Percentiles rank a stretch among this genome's conserved stretches.
Conservation (phyloP, 2,329 filamentous ascomycete genomes). For the Aspergillus latus region DNA sequence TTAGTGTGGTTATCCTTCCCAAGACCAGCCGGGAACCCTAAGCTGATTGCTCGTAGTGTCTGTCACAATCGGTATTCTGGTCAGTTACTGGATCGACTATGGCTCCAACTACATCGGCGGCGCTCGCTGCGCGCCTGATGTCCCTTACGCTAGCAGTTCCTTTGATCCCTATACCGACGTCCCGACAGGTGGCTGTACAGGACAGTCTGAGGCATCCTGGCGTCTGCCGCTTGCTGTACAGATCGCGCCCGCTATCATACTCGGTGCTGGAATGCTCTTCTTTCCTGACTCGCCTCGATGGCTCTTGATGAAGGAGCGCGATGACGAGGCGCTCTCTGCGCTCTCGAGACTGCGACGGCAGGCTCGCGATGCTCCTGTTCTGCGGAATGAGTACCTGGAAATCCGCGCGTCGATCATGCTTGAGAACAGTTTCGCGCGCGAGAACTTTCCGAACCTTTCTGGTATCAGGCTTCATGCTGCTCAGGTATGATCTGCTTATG, state of each 20-base stretch:
- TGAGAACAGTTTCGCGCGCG: constrained; percentile 34
- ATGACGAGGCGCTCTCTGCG: constrained; percentile 50
- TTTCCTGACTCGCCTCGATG: constrained; percentile 60
- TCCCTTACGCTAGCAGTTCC: constrained; percentile 47
- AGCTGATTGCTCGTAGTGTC: constrained; percentile 43
- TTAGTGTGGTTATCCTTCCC: constrained; percentile 16
- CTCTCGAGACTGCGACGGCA: constrained; percentile 48
- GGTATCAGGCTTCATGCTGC: constrained; percentile 33
- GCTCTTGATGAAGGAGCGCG: constrained; percentile 42
- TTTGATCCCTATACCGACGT: constrained; percentile 47
- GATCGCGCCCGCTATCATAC: constrained; percentile 41
- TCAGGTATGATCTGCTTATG: constrained; percentile 24
- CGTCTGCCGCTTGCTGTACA: constrained; percentile 51
- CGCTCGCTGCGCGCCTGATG: constrained; percentile 49
- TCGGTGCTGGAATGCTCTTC: constrained; percentile 46
- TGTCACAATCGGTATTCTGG: constrained; percentile 39
- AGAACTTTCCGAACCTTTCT: constrained; percentile 30
- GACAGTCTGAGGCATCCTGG: constrained; percentile 51
- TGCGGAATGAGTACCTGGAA: constrained; percentile 53
- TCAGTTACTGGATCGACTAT: constrained; percentile 45
- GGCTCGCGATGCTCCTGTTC: constrained; percentile 39
- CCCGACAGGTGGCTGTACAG: constrained; percentile 48
- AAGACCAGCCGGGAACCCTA: neutral
- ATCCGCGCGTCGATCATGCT: constrained; percentile 49
- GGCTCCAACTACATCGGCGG: constrained; percentile 48